Conservation (phyloP, 1,284 basidiomycete species). For the Fereydounia khargensis region DNA sequence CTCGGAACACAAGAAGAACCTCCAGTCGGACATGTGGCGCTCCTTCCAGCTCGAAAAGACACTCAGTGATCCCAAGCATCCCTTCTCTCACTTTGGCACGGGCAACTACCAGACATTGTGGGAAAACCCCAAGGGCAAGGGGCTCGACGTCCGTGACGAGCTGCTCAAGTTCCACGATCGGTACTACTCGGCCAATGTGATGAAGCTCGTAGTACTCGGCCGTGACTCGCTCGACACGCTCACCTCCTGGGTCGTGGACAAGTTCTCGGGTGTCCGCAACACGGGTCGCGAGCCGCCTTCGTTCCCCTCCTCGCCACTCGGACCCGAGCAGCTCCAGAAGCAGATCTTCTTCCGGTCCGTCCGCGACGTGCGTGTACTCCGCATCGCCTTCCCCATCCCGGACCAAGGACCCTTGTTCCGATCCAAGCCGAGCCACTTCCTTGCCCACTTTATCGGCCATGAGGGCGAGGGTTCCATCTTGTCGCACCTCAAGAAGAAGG, state of each 20-base stretch:
- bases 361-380: slow-evolving; percentile 81
- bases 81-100: slow-evolving; percentile 90
- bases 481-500: slow-evolving; percentile 85
- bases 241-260: slow-evolving; percentile 67
- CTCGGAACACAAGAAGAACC: slow-evolving; percentile 97
- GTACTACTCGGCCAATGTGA: slow-evolving; percentile 90
- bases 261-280: slow-evolving; percentile 77
- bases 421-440: slow-evolving; percentile 74
- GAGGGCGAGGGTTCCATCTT: slow-evolving; percentile 92
- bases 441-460: slow-evolving; percentile 88
- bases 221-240: slow-evolving; percentile 83
- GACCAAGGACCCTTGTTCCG: slow-evolving; percentile 74
- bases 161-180: slow-evolving; percentile 91
- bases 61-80: slow-evolving; percentile 72
- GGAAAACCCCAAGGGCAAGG: slow-evolving; percentile 63
- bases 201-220: slow-evolving; percentile 87
- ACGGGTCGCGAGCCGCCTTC: slow-evolving; percentile 66
- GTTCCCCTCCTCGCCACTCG: slow-evolving; percentile 72
- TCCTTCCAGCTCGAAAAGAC: slow-evolving; percentile 94
- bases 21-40: slow-evolving; percentile 93
- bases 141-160: slow-evolving; percentile 82
- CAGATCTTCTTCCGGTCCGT: slow-evolving; percentile 85
- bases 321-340: slow-evolving; percentile 63
- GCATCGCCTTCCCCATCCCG: slow-evolving; percentile 72
- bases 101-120: slow-evolving; percentile 84